Evolutionary conservation across 768 basidiomycete genomes (phyloP), one percentile per base, ranked within the genome.

Genomic region (Cytidiella melzeri): DNA sequence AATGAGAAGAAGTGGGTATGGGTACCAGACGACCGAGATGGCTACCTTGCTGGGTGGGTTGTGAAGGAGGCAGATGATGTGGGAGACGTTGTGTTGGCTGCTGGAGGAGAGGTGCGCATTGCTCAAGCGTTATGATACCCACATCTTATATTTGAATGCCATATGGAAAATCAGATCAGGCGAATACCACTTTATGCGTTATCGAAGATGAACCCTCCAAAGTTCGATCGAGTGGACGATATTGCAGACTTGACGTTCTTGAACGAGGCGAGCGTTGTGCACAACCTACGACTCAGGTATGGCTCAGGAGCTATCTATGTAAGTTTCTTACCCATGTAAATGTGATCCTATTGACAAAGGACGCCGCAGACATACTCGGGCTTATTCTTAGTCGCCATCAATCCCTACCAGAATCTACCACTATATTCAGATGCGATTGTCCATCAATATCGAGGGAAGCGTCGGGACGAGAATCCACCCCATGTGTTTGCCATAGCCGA

Each of bases 1-100:
- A 94, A 92, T 64, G 92, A 92, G 76, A 96, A 94, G 84, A 90
- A 85, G 72, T 95, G 94, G 89, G 92, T 97, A 5, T 98, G 95
- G 95, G 87, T 94, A 21, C 92, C 92, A 2, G 94, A 98, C 66
- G 80, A 85, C 51, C 81, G 79, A 63, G 87, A 93, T 56, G 95
- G 95, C 0, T 98, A 97, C 67, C 79, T 95, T 42, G 87, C 92
- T 40, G 94, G 92, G 49, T 95, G 91, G 91, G 87, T 97, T 21
- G 79, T 90, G 51, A 82, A 79, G 55, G 92, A 94, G 63, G 84
- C 92, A 46, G 84, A 83, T 23, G 90, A 92, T 53, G 68, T 77
- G 13, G 91, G 83, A 2, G 83, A 94, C 58, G 86, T 97, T 13
- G 73, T 94, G 37, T 81, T 95, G 74, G 86, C 88, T 34, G 75